Conservation (phyloP, 352 stramenopile genomes). For the Phytophthora idaei region DNA sequence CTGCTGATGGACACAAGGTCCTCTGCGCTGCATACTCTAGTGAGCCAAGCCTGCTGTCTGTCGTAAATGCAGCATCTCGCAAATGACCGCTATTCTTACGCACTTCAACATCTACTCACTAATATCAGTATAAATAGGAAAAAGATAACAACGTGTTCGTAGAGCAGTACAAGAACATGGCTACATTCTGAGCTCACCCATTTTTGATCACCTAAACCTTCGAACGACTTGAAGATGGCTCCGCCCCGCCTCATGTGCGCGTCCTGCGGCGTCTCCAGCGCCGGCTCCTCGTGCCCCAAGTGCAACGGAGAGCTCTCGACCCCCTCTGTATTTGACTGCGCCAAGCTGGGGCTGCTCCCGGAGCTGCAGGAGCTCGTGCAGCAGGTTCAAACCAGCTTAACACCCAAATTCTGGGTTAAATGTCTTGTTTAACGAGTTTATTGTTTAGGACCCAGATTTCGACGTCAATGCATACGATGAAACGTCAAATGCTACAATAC, state of each 20-base stretch:
- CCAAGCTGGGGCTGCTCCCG: constrained; percentile 58
- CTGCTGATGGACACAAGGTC: constrained; percentile 25
- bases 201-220: neutral
- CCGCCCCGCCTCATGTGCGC: constrained; percentile 42
- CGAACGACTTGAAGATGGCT: constrained; percentile 4
- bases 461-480: constrained; percentile 64
- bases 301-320: constrained; percentile 40
- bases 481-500: constrained; percentile 61
- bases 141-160: too few species aligned
- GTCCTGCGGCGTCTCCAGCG: constrained; percentile 30
- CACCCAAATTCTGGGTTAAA: neutral
- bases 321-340: constrained; percentile 68
- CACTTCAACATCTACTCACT: constrained; percentile 15
- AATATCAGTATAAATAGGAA: constrained; percentile 1
- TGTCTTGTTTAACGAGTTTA: neutral
- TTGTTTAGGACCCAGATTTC: constrained; percentile 45
- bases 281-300: constrained; percentile 38
- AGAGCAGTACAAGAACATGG: too few species aligned
- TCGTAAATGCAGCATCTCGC: constrained; percentile 24
- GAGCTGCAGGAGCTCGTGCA: constrained; percentile 66
- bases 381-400: constrained; percentile 32
- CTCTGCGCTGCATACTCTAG: constrained; percentile 38
- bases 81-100: constrained; percentile 26
- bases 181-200: too few species aligned
- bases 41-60: constrained; percentile 1